A percentile compares a stretch with the other conserved stretches of the same genome.
phyloP scores from a whole-genome alignment of 768 basidiomycete genomes.

The Thelephora ganbajun region DNA sequence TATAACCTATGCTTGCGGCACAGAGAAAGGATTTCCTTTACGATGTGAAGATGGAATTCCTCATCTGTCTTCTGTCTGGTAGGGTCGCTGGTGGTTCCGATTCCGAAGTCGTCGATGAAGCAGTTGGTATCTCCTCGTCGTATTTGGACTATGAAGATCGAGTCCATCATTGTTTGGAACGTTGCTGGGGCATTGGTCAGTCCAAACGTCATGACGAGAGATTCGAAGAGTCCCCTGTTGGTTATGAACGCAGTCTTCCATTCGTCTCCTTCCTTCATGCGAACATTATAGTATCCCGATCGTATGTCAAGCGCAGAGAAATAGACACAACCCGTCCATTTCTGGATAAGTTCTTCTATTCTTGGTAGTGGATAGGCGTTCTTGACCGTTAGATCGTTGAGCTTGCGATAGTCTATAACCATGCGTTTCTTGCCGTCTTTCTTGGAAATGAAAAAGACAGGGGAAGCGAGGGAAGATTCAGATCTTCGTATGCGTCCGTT shows the following conservation, averaged over 20 bases:
- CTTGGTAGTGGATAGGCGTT: too few species aligned
- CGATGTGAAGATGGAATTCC: too few species aligned
- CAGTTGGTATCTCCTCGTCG: background rate
- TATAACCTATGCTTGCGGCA: too few species aligned
- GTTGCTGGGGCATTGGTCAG: constrained; percentile 15
- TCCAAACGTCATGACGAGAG: constrained; percentile 18
- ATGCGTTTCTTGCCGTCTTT: constrained; percentile 17
- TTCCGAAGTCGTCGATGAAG: too few species aligned
- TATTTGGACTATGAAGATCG: background rate
- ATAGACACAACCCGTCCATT: constrained; percentile 21
- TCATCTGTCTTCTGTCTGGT: too few species aligned
- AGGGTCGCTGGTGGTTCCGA: constrained; percentile 6
- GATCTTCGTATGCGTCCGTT: too few species aligned
- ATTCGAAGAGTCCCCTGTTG: constrained; percentile 16
- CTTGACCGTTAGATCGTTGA: too few species aligned
- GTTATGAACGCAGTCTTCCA: constrained; percentile 19
- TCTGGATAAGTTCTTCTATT: too few species aligned
- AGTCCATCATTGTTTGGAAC: constrained; percentile 15
- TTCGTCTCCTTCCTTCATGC: constrained; percentile 15
- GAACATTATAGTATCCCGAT: too few species aligned
- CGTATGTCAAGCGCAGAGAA: constrained; percentile 21
- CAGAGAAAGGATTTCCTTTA: too few species aligned
- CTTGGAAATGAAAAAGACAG: constrained; percentile 19
- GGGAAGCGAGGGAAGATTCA: constrained; percentile 11
- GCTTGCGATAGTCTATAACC: too few species aligned